Conservation (phyloP, 768 basidiomycete species). For the Phylloporus sp. region DNA sequence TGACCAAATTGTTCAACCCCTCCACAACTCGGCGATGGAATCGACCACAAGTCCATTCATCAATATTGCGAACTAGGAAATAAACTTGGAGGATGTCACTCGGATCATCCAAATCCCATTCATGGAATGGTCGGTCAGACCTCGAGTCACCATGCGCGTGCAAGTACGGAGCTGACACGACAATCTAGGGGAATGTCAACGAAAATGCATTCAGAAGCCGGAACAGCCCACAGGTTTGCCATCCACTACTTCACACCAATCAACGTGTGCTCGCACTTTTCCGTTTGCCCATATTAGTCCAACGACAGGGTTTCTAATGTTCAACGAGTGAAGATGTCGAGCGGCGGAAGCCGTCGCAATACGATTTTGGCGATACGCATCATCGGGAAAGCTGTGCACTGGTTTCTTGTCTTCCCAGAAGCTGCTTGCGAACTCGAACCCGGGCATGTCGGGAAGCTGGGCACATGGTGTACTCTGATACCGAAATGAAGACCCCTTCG, state of each 20-base stretch:
- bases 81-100: slow-evolving; percentile 45
- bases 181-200: slow-evolving; percentile 36
- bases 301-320: slow-evolving; percentile 43
- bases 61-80: slow-evolving; percentile 49
- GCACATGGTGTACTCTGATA: slow-evolving; percentile 48
- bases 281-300: slow-evolving; percentile 53
- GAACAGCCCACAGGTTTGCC: slow-evolving; percentile 32
- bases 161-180: slow-evolving; percentile 48
- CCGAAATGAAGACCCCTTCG: slow-evolving; percentile 43
- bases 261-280: slow-evolving; percentile 48
- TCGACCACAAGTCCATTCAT: slow-evolving; percentile 43
- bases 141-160: slow-evolving; percentile 9
- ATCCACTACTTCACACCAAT: slow-evolving; percentile 43
- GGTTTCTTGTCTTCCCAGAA: slow-evolving; percentile 62
- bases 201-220: not conserved
- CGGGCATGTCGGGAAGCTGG: slow-evolving; percentile 40
- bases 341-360: slow-evolving; percentile 48
- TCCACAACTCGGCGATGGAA: slow-evolving; percentile 38
- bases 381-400: slow-evolving; percentile 41
- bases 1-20: slow-evolving; percentile 36
- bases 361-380: slow-evolving; percentile 55
- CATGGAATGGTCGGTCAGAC: slow-evolving; percentile 34
- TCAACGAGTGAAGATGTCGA: slow-evolving; percentile 47
- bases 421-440: slow-evolving; percentile 51
- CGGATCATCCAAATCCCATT: slow-evolving; percentile 45